Evolutionary conservation across 2,329 filamentous ascomycete species (phyloP), one percentile per base, ranked within the genome.

Genomic region (Xylaria sp.): DNA sequence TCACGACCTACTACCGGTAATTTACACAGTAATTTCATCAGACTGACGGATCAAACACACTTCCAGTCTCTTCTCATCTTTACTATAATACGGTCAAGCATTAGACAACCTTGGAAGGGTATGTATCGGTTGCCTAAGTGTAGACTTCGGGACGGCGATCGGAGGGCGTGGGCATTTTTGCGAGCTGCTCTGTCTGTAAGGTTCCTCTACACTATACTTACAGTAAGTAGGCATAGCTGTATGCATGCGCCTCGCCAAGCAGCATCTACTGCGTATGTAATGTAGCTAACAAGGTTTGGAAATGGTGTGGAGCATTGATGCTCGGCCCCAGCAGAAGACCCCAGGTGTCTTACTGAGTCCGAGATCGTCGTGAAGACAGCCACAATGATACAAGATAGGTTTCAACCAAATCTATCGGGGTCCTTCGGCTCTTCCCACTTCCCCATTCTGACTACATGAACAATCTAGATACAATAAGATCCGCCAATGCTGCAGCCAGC

Each of bases 221-320:
- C 9, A 10, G 44, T 22, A 13, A 10, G 15, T 3, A 45, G 47
- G 36, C 47, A 50, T 33, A 33, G 49, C 27, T 3, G 20, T 51
- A 38, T 55, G 33, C 33, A 39, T 39, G 51, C n/a, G 33, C 33
- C 51, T 39, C 33, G 51, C 51, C 33, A 55, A 55, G 51, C n/a
- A 20, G 11, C 51, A 50, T 50, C 22, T 17, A 44, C 33, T 36
- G 13, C 33, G 33, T 36, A 22, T 44, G 42, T 44, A n/a, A n/a
- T 44, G 15, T 17, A 44, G 45, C 10, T 27, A 15, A 11, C 25
- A 13, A 49, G 22, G n/a, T 25, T 27, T 49, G 33, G 36, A 42
- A 55, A 17, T 29, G 25, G 36, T 39, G 36, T 55, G 51, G 51
- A 27, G 33, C n/a, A n/a, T n/a, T n/a, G 25, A 55, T 55, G n/a